Evolutionary conservation across 768 basidiomycete species (phyloP), one percentile per base, ranked within the genome.

Genomic region (Astraeus odoratus): DNA sequence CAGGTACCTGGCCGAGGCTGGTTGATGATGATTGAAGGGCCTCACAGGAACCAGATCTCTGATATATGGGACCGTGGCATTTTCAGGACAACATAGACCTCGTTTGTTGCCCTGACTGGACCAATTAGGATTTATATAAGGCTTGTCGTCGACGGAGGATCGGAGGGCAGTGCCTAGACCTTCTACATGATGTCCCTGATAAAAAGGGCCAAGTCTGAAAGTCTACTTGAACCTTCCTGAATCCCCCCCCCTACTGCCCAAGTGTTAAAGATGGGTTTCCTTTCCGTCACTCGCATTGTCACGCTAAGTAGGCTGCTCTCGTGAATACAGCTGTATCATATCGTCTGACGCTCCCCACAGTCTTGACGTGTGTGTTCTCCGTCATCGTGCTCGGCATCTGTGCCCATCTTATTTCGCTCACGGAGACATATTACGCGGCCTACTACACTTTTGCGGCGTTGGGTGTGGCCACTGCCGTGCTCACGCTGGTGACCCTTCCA

Each of bases 321-420:
- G 19, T 36, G 35, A 18, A 30, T 22, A 29, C 27, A 5, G n/a
- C 24, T 23, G 12, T 39, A 31, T 25, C 50, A 26, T 33, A 59
- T 42, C n/a, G 8, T 42, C 18, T 8, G 26, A 27, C 37, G 10
- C 23, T 8, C 16, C 33, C 26, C 10, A 24, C 30, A 62, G 62
- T 42, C 39, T 5, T 19, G 26, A 35, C 54, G 3, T 35, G 42
- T 2, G 7, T 62, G 8, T 61, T 67, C 41, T 55, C 65, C 4
- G 0, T 67, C 25, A 55, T 71, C 39, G 63, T 52, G 16, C 43
- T 71, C 18, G 60, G 53, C 10, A 1, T 69, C 2, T 49, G 56
- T 5, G 68, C 57, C 12, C 34, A 56, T 42, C 36, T 69, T 25
- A 52, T 59, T 43, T 49, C 57, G 8, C 41, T 57, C 42, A 54